A percentile compares a stretch with the other conserved stretches of the same genome.
These are phyloP conservation scores for Colletotrichum sp. DNA, from an alignment of 2,329 filamentous ascomycete species.

Conservation along the genomic window DNA sequence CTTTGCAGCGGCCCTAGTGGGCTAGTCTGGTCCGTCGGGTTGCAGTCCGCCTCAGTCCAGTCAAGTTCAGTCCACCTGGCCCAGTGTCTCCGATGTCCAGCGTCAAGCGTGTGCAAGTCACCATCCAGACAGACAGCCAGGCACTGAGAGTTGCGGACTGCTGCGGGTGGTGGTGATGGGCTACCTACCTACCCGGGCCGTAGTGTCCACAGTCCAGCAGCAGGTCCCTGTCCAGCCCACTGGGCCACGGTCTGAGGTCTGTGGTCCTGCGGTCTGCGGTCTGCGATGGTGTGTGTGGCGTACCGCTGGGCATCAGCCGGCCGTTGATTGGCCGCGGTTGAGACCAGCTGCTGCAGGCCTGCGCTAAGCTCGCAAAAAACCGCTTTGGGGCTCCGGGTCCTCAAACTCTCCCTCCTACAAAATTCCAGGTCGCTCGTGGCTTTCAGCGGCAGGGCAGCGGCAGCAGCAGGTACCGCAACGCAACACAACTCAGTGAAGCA, in stretches of 20 bases:
- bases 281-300: conserved; percentile 27
- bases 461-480: background rate
- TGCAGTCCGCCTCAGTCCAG: background rate
- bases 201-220: background rate
- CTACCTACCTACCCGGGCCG: background rate
- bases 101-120: background rate
- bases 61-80: background rate
- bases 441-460: background rate
- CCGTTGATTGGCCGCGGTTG: conserved; percentile 35
- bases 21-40: conserved; percentile 11
- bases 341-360: conserved; percentile 31
- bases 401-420: conserved; percentile 18
- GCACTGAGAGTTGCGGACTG: background rate
- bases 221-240: conserved; percentile 12
- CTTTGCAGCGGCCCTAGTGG: conserved; percentile 19
- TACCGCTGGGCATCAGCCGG: conserved; percentile 22
- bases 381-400: conserved; percentile 24
- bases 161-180: background rate
- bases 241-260: background rate
- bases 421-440: conserved; percentile 4
- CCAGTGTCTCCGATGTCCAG: background rate
- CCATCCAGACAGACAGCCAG: background rate
- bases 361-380: conserved; percentile 31
- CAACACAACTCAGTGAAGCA: background rate
- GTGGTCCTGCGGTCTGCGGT: background rate